Conservation (phyloP, 2,329 filamentous ascomycete genomes). For the Juglanconis oblonga region DNA sequence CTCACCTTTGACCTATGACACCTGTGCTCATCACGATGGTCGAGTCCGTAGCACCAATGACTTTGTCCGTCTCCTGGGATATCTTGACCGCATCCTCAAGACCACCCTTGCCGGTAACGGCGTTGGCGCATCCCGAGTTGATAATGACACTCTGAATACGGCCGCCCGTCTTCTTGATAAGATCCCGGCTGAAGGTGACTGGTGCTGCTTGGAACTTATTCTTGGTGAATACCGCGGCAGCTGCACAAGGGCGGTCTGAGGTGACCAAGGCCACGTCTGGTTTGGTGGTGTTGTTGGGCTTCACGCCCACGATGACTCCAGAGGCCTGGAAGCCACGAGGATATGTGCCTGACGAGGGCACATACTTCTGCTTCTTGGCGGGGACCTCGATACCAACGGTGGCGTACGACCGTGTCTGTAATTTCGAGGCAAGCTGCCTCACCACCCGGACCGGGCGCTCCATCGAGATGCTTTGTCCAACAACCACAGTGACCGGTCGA, state of each 20-base stretch:
- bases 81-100: constrained; percentile 85
- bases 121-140: constrained; percentile 96
- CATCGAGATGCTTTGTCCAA: constrained; percentile 5
- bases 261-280: constrained; percentile 87
- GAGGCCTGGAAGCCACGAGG: constrained; percentile 86
- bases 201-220: constrained; percentile 98
- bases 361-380: constrained; percentile 82
- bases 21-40: constrained; percentile 99
- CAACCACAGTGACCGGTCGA: not conserved
- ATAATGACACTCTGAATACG: constrained; percentile 81
- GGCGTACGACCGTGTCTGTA: constrained; percentile 25
- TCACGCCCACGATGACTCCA: constrained; percentile 88
- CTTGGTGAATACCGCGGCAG: constrained; percentile 92
- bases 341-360: constrained; percentile 81
- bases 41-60: constrained; percentile 44
- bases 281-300: constrained; percentile 85
- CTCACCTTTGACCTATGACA: constrained; percentile 86
- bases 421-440: constrained; percentile 20
- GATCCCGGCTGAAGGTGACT: constrained; percentile 76
- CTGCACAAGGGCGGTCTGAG: constrained; percentile 81
- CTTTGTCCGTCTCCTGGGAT: constrained; percentile 73
- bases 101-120: constrained; percentile 88
- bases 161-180: constrained; percentile 65
- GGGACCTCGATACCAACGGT: constrained; percentile 48
- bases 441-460: constrained; percentile 17